Evolutionary conservation across 495 filamentous ascomycete genomes (phyloP), one percentile per base, ranked within the genome.

Genomic region (Cenococcum geophilum): DNA sequence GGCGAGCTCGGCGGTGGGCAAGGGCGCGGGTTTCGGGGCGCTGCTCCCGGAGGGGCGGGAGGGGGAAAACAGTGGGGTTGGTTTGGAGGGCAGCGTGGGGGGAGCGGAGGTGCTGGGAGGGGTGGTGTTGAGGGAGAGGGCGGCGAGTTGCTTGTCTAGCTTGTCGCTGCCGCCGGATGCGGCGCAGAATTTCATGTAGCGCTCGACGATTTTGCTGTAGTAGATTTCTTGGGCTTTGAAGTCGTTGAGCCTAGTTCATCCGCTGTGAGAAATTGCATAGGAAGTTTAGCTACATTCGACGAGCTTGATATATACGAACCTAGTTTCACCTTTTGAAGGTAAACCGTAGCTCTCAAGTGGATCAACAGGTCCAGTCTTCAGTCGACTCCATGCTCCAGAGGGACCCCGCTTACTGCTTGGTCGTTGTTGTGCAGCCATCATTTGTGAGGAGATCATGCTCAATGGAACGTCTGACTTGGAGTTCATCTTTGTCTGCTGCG

Each of bases 101-200:
- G 57, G 35, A 14, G 55, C 4, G 22, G 47, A 45, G 25, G 40
- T 21, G 27, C 8, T 21, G 53, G 49, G 35, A 45, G 49, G 35
- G n/a, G 71, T 72, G 18, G 50, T 12, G 8, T 58, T 66, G 42
- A 84, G 59, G 50, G 82, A 75, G 35, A 93, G 80, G 3, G 82
- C 82, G 5, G 87, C 81, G 64, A 95, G 89, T 55, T 86, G 85
- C 58, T 80, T 79, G 60, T 90, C 82, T 27, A 97, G 82, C 58
- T 84, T 80, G 61, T 88, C 83, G 36, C 81, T 76, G 69, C 83
- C 79, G 55, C 80, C 81, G 32, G 83, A 80, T 12, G 79, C 72
- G 47, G 87, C 87, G 75, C 90, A 93, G 74, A 96, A 93, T 62
- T 80, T 82, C 78, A 95, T 86, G 75, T 93, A 98, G 55, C 89